These are phyloP conservation scores for Immersiella caudata DNA, from an alignment of 495 filamentous ascomycete genomes.

Conservation along the genomic window DNA sequence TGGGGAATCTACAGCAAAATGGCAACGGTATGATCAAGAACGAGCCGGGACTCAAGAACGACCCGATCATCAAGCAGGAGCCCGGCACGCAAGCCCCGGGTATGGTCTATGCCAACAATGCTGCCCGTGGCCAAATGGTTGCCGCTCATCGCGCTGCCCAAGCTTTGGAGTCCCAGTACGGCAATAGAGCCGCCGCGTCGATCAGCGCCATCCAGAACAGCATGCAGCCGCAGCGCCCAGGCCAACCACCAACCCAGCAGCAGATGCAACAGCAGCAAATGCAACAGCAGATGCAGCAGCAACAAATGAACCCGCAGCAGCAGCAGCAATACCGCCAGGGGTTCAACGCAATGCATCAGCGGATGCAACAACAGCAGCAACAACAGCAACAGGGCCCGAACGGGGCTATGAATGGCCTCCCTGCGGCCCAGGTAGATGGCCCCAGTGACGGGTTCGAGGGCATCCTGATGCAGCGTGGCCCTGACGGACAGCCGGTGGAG, in stretches of 20 bases:
- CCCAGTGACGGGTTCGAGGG: slow-evolving; percentile 54
- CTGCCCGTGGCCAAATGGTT: slow-evolving; percentile 37
- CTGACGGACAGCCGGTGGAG: slow-evolving; percentile 42
- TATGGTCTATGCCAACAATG: slow-evolving; percentile 21
- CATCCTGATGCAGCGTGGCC: slow-evolving; percentile 51
- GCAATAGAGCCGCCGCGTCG: slow-evolving; percentile 67
- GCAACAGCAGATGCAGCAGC: slow-evolving; percentile 46
- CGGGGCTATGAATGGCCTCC: slow-evolving; percentile 41
- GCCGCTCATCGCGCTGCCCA: slow-evolving; percentile 67
- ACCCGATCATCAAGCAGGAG: slow-evolving; percentile 44
- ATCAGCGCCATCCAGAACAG: slow-evolving; percentile 57
- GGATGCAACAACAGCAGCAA: slow-evolving; percentile 44
- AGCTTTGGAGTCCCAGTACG: slow-evolving; percentile 70
- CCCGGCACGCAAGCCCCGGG: slow-evolving; percentile 26
- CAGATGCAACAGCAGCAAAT: slow-evolving; percentile 45
- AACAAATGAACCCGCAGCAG: slow-evolving; percentile 44
- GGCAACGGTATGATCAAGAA: slow-evolving; percentile 65
- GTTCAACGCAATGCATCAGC: slow-evolving; percentile 38
- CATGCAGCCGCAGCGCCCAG: slow-evolving; percentile 31
- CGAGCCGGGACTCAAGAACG: slow-evolving; percentile 65
- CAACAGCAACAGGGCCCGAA: slow-evolving; percentile 5
- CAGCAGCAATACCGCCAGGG: slow-evolving; percentile 40
- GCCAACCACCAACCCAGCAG: slow-evolving; percentile 2
- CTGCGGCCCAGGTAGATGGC: slow-evolving; percentile 50
- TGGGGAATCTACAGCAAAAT: slow-evolving; percentile 36